Conservation (phyloP, 768 basidiomycete genomes). For the Kwoniella bestiolae region DNA sequence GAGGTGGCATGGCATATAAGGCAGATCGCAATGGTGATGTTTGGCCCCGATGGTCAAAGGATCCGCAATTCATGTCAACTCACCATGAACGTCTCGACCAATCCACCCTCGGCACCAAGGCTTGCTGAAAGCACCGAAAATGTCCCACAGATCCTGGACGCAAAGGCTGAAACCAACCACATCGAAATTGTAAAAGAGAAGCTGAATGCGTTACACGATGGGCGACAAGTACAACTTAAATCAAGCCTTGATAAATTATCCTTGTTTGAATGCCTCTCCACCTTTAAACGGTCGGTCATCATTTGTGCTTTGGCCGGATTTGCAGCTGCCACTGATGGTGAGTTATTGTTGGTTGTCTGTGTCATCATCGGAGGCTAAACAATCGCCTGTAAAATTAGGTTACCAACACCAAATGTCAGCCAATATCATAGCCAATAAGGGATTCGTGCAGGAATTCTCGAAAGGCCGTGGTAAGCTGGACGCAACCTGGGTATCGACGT, state of each 20-base stretch:
- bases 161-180: neutral
- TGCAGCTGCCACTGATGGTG: constrained; percentile 34
- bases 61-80: no score
- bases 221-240: constrained; percentile 30
- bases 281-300: constrained; percentile 22
- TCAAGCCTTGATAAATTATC: constrained; percentile 28
- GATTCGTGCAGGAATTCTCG: constrained; percentile 18
- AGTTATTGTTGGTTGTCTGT: constrained; percentile 1
- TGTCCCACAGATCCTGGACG: neutral
- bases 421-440: constrained; percentile 27
- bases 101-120: neutral
- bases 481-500: constrained; percentile 14
- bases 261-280: constrained; percentile 10
- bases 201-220: constrained; percentile 9
- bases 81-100: neutral
- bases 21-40: no score
- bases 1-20: no score
- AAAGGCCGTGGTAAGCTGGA: neutral
- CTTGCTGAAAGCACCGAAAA: neutral
- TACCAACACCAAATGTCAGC: constrained; percentile 24
- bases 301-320: constrained; percentile 37
- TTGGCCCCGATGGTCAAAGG: no score
- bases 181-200: constrained; percentile 7
- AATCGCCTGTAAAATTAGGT: no score
- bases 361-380: no score